These are phyloP conservation scores for Laburnicola sp. DNA, from an alignment of 2,329 filamentous ascomycete species.

Conservation along the genomic window DNA sequence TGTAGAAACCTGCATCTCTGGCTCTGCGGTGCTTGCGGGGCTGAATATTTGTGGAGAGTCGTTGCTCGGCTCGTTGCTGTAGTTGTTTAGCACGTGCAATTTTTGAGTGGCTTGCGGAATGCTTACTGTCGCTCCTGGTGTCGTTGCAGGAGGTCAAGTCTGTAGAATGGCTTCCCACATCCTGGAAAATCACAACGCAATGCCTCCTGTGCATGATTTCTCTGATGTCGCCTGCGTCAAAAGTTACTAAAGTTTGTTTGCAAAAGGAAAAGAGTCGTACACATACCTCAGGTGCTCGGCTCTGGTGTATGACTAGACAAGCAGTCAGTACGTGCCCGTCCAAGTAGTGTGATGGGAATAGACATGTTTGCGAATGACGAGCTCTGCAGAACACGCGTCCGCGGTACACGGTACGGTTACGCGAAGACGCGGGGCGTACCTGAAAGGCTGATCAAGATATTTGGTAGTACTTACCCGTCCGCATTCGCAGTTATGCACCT, in stretches of 20 bases:
- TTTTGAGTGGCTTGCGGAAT: not conserved
- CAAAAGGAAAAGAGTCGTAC: not conserved
- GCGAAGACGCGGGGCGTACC: constrained; percentile 3
- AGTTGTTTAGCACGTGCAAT: constrained; percentile 18
- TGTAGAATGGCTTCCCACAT: constrained; percentile 50
- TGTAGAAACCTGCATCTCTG: constrained; percentile 18
- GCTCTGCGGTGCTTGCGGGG: constrained; percentile 29
- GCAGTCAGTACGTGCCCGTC: constrained; percentile 22
- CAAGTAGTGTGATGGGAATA: not conserved
- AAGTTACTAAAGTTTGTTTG: not conserved
- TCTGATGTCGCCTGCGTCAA: constrained; percentile 51
- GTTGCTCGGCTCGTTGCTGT: constrained; percentile 34
- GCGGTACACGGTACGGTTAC: constrained; percentile 10
- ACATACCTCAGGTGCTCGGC: constrained; percentile 52
- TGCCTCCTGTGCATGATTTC: constrained; percentile 50
- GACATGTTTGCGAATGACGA: too few relatives aligned
- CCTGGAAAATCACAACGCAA: constrained; percentile 46
- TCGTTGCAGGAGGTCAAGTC: constrained; percentile 50
- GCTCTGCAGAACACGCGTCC: constrained; percentile 14
- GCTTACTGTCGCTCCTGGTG: constrained; percentile 53
- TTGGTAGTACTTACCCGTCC: constrained; percentile 50
- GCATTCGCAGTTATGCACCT: constrained; percentile 53
- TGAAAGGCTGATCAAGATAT: constrained; percentile 1
- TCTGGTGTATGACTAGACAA: constrained; percentile 50
- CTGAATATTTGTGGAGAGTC: constrained; percentile 30